Percentiles rank a stretch among this genome's conserved stretches.
These are phyloP conservation scores for Apiotrichum siamense DNA, from an alignment of 1,284 basidiomycete species.

Conservation along the genomic window DNA sequence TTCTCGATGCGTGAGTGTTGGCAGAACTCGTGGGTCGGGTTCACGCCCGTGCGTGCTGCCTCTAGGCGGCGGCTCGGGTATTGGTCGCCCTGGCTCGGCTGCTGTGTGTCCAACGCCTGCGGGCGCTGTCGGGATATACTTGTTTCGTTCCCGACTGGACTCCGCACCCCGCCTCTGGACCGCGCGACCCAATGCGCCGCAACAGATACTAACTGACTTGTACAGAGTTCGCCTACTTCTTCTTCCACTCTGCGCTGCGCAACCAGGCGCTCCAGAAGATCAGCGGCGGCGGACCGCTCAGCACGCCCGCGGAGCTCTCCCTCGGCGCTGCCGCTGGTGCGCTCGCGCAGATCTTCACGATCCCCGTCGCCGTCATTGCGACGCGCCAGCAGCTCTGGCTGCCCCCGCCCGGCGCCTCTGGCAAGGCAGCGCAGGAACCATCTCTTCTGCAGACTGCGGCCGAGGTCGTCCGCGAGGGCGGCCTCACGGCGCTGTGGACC, in stretches of 20 bases:
- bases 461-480: constrained; percentile 89
- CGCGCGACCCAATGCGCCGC: neutral
- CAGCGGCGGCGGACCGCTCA: constrained; percentile 52
- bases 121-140: no score
- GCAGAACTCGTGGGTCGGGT: neutral
- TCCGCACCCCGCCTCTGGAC: no score
- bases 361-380: constrained; percentile 94
- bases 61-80: neutral
- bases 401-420: constrained; percentile 13
- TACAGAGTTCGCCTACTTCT: constrained; percentile 97
- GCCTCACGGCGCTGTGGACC: constrained; percentile 85
- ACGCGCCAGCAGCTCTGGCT: constrained; percentile 87
- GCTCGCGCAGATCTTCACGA: constrained; percentile 95
- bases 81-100: no score
- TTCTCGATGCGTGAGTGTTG: constrained; percentile 81
- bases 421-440: constrained; percentile 28
- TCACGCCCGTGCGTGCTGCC: no score
- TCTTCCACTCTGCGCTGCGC: constrained; percentile 91
- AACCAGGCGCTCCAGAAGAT: constrained; percentile 43
- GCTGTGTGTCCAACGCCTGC: no score
- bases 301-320: constrained; percentile 73
- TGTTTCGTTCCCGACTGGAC: no score
- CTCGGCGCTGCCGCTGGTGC: constrained; percentile 90
- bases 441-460: constrained; percentile 60
- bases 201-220: neutral